Evolutionary conservation across 108 stramenopile species (phyloP).

Genomic region (Aureococcus anophagefferens): DNA sequence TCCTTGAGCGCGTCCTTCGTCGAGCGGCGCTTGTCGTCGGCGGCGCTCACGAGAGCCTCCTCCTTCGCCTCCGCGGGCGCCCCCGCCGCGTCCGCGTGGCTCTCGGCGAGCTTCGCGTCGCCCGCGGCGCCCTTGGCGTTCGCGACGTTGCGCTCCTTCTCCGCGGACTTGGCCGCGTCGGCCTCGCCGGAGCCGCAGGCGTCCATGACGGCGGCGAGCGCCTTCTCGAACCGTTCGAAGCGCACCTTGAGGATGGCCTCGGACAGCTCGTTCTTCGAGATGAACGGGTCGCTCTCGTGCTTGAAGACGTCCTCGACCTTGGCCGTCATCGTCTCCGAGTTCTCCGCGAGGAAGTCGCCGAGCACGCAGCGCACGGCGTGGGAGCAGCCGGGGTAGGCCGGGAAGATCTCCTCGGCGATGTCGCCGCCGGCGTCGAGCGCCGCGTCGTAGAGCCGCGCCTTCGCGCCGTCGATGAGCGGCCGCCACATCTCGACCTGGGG

Average conservation of each 20-base stretch:
- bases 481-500: conserved; percentile 36
- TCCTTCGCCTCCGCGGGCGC: background rate
- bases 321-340: conserved; percentile 15
- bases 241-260: conserved; percentile 39
- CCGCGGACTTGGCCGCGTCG: background rate
- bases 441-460: background rate
- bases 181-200: background rate
- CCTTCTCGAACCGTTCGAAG: conserved; percentile 31
- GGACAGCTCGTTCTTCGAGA: conserved; percentile 31
- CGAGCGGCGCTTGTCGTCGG: no score
- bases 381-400: conserved; percentile 21
- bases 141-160: background rate
- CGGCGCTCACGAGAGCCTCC: no score
- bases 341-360: conserved; percentile 17
- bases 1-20: background rate
- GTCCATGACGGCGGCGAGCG: conserved; percentile 7
- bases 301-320: conserved; percentile 28
- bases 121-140: background rate
- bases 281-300: conserved; percentile 35
- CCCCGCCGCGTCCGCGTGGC: background rate
- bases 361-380: conserved; percentile 17
- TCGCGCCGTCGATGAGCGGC: conserved; percentile 17
- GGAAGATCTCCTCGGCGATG: conserved; percentile 19
- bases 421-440: conserved; percentile 20
- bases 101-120: background rate